Percentiles rank a stretch among this genome's conserved stretches.
Conservation (phyloP, 805 yeast genomes). For the Aciculoconidium aculeatum region DNA sequence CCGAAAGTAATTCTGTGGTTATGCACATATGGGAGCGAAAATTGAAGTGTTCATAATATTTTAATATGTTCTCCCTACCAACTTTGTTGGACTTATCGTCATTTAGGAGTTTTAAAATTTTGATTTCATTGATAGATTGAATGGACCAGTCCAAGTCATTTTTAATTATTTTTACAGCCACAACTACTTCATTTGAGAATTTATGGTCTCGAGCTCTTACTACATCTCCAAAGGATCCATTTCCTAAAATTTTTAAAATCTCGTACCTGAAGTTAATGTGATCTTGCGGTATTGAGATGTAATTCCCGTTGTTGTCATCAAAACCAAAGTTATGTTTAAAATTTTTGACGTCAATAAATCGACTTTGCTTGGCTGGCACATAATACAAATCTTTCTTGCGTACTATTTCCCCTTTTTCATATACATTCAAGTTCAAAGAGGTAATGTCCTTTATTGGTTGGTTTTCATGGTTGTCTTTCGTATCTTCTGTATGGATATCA, state of each 20-base stretch:
- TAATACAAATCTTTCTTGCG: slow-evolving; percentile 46
- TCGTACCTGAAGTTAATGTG: slow-evolving; percentile 75
- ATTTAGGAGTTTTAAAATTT: slow-evolving; percentile 49
- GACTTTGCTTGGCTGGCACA: slow-evolving; percentile 32
- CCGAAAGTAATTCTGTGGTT: slow-evolving; percentile 63
- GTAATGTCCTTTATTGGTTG: slow-evolving; percentile 7
- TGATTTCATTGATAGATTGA: slow-evolving; percentile 75
- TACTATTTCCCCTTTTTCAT: slow-evolving; percentile 57
- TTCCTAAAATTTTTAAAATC: slow-evolving; percentile 54
- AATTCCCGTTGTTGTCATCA: slow-evolving; percentile 65
- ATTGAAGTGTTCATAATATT: slow-evolving; percentile 62
- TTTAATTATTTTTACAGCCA: slow-evolving; percentile 75
- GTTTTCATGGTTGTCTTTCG: background rate
- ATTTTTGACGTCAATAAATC: slow-evolving; percentile 31
- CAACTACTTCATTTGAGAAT: slow-evolving; percentile 32
- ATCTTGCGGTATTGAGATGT: slow-evolving; percentile 50
- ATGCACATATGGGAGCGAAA: slow-evolving; percentile 83
- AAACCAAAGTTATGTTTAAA: slow-evolving; percentile 55
- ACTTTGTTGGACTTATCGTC: slow-evolving; percentile 8
- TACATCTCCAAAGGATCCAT: slow-evolving; percentile 82
- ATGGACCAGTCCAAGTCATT: slow-evolving; percentile 68
- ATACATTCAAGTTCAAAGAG: slow-evolving; percentile 33
- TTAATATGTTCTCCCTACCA: slow-evolving; percentile 4
- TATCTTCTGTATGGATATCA: too few species aligned
- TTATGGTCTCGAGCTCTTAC: slow-evolving; percentile 65